phyloP scores from a whole-genome alignment of 768 basidiomycete species.

The Leccinum truebloodii region DNA sequence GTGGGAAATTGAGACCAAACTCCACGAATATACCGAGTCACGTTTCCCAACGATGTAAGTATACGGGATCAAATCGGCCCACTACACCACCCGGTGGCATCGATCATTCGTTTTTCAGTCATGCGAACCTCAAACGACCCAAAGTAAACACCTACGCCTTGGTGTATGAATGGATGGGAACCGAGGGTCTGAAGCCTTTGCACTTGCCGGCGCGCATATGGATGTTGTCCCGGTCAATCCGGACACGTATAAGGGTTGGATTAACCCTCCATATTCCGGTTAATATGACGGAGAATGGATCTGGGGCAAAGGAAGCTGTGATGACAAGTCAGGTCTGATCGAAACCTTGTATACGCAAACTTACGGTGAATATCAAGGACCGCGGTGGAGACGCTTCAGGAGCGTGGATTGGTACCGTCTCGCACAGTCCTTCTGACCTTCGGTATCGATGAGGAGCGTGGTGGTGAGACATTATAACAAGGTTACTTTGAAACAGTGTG shows the following conservation, averaged over 20 bases:
- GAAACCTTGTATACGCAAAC: conserved; percentile 30
- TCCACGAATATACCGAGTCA: conserved; percentile 29
- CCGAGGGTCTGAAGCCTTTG: conserved; percentile 53
- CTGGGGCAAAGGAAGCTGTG: neutral
- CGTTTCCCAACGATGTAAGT: conserved; percentile 65
- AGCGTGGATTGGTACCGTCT: conserved; percentile 31
- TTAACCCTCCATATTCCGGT: neutral
- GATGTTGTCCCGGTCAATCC: conserved; percentile 54
- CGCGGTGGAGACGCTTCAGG: conserved; percentile 27
- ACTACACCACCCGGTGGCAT: neutral
- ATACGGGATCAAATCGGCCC: neutral
- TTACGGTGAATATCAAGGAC: conserved; percentile 17
- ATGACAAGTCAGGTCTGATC: conserved; percentile 26
- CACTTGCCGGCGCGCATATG: conserved; percentile 46
- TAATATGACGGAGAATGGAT: neutral
- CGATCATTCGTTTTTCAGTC: conserved; percentile 33
- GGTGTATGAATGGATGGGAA: conserved; percentile 59
- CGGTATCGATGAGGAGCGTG: conserved; percentile 48
- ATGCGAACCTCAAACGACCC: conserved; percentile 48
- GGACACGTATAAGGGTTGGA: conserved; percentile 40
- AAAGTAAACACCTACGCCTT: conserved; percentile 63
- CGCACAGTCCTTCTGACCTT: conserved; percentile 35
- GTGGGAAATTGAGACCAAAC: conserved; percentile 32
- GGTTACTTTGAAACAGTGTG: neutral
- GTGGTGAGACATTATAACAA: conserved; percentile 33